Conservation (phyloP, 2,329 filamentous ascomycete species). For the Talaromyces sp. region DNA sequence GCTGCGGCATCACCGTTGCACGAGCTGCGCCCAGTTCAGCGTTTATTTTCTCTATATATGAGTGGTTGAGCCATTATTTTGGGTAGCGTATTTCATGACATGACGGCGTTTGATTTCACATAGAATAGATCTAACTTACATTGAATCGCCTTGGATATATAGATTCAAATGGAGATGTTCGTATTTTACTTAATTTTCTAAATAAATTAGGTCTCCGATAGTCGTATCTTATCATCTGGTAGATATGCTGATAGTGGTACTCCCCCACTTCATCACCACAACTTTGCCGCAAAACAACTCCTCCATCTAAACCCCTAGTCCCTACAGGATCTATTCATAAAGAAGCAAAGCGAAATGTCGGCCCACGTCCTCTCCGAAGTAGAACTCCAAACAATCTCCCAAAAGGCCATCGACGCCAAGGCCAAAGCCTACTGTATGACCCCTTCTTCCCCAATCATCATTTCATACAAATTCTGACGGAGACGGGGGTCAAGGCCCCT, state of each 20-base stretch:
- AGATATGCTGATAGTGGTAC: background rate
- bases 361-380: slow-evolving; percentile 49
- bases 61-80: slow-evolving; percentile 72
- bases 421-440: slow-evolving; percentile 69
- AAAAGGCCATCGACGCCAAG: slow-evolving; percentile 68
- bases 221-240: background rate
- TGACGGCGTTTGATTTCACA: background rate
- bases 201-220: background rate
- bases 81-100: slow-evolving; percentile 25
- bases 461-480: background rate
- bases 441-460: background rate
- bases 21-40: slow-evolving; percentile 93
- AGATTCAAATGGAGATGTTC: background rate
- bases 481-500: slow-evolving; percentile 56
- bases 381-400: slow-evolving; percentile 64
- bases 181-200: background rate
- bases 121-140: background rate
- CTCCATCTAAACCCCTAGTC: background rate
- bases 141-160: background rate
- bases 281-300: background rate
- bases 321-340: background rate
- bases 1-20: slow-evolving; percentile 88
- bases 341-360: slow-evolving; percentile 21
- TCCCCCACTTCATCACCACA: background rate
- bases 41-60: slow-evolving; percentile 95